Conservation (phyloP, 805 yeast genomes). For the Diddensiella caesifluorescens region DNA sequence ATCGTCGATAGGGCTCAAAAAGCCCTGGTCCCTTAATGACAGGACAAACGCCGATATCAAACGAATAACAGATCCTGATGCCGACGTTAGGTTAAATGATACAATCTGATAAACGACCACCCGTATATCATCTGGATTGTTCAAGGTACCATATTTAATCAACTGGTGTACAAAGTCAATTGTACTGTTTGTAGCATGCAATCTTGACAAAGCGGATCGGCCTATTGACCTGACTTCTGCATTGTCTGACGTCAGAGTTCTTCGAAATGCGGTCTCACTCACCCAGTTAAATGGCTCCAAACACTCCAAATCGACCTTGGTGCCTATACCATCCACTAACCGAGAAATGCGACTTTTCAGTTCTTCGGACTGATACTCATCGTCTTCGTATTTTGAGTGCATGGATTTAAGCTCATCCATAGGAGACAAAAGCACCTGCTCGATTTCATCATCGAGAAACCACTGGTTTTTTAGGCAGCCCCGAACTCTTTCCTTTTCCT, state of each 20-base stretch:
- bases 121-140: slow-evolving; percentile 12
- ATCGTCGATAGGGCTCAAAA: slow-evolving; percentile 15
- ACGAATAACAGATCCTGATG: slow-evolving; percentile 9
- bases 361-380: too few species aligned
- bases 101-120: slow-evolving; percentile 21
- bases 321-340: not conserved
- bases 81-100: slow-evolving; percentile 13
- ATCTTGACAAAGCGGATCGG: slow-evolving; percentile 10
- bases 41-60: slow-evolving; percentile 17
- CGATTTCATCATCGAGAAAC: slow-evolving; percentile 3
- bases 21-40: slow-evolving; percentile 13
- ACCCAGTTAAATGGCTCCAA: not conserved
- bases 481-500: not conserved
- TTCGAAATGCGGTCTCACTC: not conserved
- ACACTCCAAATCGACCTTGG: not conserved
- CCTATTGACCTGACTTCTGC: too few species aligned
- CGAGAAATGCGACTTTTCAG: not conserved
- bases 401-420: too few species aligned
- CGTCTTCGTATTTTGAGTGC: too few species aligned
- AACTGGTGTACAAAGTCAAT: slow-evolving; percentile 17
- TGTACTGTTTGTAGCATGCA: slow-evolving; percentile 15
- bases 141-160: slow-evolving; percentile 5
- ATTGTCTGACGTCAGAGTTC: not conserved
- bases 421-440: not conserved
- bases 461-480: slow-evolving; percentile 5